phyloP scores from a whole-genome alignment of 2,329 filamentous ascomycete genomes.

The Stagonosporopsis rhizophila region DNA sequence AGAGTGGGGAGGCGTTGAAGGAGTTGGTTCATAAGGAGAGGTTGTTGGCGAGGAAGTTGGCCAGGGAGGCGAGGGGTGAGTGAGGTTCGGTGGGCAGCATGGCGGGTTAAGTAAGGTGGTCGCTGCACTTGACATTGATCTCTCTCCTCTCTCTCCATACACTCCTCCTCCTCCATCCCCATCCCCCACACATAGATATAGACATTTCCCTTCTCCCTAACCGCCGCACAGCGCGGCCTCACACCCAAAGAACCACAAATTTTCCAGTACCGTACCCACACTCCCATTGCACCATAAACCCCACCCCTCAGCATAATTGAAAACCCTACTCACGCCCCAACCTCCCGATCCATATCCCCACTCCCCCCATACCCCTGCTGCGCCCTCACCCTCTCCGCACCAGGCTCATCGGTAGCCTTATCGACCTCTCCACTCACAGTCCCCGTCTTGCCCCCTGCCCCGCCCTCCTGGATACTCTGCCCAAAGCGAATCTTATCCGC shows the following conservation, averaged over 20 bases:
- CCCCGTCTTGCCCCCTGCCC: constrained; percentile 62
- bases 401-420: constrained; percentile 50
- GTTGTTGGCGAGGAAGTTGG: constrained; percentile 35
- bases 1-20: constrained; percentile 27
- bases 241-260: too few relatives aligned
- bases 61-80: not conserved
- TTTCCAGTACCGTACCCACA: too few relatives aligned
- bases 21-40: constrained; percentile 41
- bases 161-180: too few relatives aligned
- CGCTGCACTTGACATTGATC: too few relatives aligned
- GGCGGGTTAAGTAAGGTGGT: too few relatives aligned
- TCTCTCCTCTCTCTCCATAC: too few relatives aligned
- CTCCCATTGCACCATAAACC: too few relatives aligned
- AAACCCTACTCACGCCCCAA: too few relatives aligned
- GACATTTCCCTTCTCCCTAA: too few relatives aligned
- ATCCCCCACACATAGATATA: too few relatives aligned
- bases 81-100: too few relatives aligned
- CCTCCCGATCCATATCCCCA: constrained; percentile 54
- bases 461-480: constrained; percentile 63
- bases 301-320: too few relatives aligned
- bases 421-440: constrained; percentile 44
- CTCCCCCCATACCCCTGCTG: constrained; percentile 61
- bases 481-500: constrained; percentile 64
- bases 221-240: constrained; percentile 1
- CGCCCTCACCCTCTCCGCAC: constrained; percentile 24